phyloP scores from a whole-genome alignment of 495 filamentous ascomycete species.

The Chlorociboria aeruginascens region DNA sequence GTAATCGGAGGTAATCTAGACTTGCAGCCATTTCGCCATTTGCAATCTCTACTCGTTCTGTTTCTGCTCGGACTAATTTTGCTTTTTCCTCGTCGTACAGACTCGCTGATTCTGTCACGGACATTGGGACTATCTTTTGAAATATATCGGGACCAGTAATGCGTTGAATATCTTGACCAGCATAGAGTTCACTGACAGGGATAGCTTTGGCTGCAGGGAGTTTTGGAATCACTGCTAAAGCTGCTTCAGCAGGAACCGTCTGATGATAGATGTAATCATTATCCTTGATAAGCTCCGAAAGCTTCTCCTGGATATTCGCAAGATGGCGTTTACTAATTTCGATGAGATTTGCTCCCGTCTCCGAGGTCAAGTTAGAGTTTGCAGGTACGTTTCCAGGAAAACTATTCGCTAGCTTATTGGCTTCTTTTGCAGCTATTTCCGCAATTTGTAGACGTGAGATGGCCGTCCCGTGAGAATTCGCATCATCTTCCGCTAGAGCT shows the following conservation, averaged over 20 bases:
- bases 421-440: conserved; percentile 62
- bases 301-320: conserved; percentile 65
- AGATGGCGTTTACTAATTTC: conserved; percentile 78
- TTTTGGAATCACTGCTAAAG: conserved; percentile 71
- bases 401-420: conserved; percentile 59
- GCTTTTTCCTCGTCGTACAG: conserved; percentile 98
- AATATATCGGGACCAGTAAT: conserved; percentile 98
- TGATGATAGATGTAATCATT: conserved; percentile 99
- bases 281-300: conserved; percentile 69
- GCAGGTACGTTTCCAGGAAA: conserved; percentile 72
- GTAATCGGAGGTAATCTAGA: conserved; percentile 85
- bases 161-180: conserved; percentile 89
- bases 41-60: conserved; percentile 79
- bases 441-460: conserved; percentile 76
- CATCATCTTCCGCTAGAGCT: conserved; percentile 81
- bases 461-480: conserved; percentile 74
- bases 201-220: conserved; percentile 96
- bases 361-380: conserved; percentile 71
- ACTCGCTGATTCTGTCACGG: conserved; percentile 91
- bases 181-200: conserved; percentile 90
- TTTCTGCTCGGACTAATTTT: conserved; percentile 86
- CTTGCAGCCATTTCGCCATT: conserved; percentile 94
- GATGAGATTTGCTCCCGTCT: conserved; percentile 57
- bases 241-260: conserved; percentile 72
- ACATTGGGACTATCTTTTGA: conserved; percentile 90